These are phyloP conservation scores for Parascedosporium putredinis DNA, from an alignment of 2,329 filamentous ascomycete genomes.

Conservation along the genomic window DNA sequence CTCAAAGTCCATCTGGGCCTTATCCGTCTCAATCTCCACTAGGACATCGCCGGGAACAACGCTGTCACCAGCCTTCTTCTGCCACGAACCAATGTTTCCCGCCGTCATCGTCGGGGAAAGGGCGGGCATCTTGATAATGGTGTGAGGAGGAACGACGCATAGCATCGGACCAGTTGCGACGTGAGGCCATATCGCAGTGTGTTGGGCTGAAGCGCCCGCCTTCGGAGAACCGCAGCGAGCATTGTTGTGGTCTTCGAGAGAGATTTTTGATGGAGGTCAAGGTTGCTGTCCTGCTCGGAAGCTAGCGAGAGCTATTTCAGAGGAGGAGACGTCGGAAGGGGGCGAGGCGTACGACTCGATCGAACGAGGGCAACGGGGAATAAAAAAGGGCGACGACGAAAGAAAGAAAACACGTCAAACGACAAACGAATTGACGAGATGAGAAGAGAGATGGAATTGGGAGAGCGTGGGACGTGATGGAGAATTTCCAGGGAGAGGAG, in stretches of 20 bases:
- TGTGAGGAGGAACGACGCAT: slow-evolving; percentile 85
- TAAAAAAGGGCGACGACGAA: background rate
- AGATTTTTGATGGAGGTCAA: too few relatives aligned
- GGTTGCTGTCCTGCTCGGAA: background rate
- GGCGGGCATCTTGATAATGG: slow-evolving; percentile 93
- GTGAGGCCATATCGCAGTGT: slow-evolving; percentile 5
- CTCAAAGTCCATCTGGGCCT: slow-evolving; percentile 99
- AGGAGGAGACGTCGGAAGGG: background rate
- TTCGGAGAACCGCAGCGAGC: slow-evolving; percentile 6
- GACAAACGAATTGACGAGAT: background rate
- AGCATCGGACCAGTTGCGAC: slow-evolving; percentile 41
- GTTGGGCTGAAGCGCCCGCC: slow-evolving; percentile 6
- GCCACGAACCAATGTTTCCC: slow-evolving; percentile 94
- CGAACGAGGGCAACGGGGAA: background rate
- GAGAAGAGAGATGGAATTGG: background rate
- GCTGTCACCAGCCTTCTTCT: slow-evolving; percentile 88
- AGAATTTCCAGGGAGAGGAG: background rate
- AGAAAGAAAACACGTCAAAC: background rate
- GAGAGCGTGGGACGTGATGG: background rate
- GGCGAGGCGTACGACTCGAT: too few relatives aligned
- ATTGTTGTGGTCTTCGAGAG: slow-evolving; percentile 2
- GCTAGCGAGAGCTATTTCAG: slow-evolving; percentile 1
- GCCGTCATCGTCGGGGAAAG: slow-evolving; percentile 95
- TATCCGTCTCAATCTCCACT: slow-evolving; percentile 98
- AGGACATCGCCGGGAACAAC: slow-evolving; percentile 88